Base-by-base conservation (phyloP, 1,284 basidiomycete genomes). In the Cystobasidium slooffiae region DNA sequence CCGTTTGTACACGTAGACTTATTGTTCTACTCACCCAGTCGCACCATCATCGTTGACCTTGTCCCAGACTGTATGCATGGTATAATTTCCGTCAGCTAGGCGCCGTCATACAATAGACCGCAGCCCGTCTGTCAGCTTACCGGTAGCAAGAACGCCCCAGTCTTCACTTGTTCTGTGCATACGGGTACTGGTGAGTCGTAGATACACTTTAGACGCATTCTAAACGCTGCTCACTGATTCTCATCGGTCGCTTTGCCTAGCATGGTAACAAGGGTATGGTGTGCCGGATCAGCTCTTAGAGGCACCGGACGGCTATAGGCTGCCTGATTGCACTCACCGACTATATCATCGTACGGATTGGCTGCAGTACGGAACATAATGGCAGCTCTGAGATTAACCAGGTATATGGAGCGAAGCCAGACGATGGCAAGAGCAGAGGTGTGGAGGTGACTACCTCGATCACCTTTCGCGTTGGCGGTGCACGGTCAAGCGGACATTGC, bases 301-400 rank as follows among this genome's bases (percentile, higher is more conserved):
- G 39, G 12, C 24, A 37, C n/a, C 6, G 18, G 14, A 41, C 0
- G 37, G 37, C 10, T 8, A 39, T 43, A 12, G 8, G 16, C 31
- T 9, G 18, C 6, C 7, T 59, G 44, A 56, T 39, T 44, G 52
- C 14, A 41, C 92, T 83, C 79, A 94, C 93, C 87, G 82, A 98
- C 92, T 79, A 95, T 88, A 66, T 97, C 95, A 81, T 98, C 95
- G 84, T 96, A 98, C 12, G 93, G 88, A 80, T 93, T 97, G 12
- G 83, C 78, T 24, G 84, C 81, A 43, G 83, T 69, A 10, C 75
- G 81, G 79, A 85, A 85, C 84, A 85, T 85, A 75, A 16, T 51
- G 68, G 18, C 39, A 16, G 6, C 39, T 6, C 16, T 16, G 14
- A 37, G n/a, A 22, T 14, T 10, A n/a, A 9, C 18, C 47, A 43